Evolutionary conservation across 1,284 basidiomycete species (phyloP), one percentile per base, ranked within the genome.

Genomic region (Fomitopsis pinicola): DNA sequence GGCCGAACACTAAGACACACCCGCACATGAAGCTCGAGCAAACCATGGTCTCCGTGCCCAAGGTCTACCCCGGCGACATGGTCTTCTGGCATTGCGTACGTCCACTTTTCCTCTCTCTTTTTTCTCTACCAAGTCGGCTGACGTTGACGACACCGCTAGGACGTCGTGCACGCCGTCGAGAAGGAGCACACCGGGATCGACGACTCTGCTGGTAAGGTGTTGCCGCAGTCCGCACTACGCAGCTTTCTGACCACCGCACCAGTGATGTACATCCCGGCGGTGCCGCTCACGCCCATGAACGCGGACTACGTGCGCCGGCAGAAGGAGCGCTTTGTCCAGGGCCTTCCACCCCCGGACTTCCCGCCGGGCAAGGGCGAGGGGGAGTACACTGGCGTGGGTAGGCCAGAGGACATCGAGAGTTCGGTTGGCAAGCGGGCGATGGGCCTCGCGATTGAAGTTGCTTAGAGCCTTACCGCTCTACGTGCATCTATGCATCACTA

Each of bases 211-310:
- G 91, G 86, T 85, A 64, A 22, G 22, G 22, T 62, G 75, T 61
- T 54, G 19, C 14, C 22, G 40, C 33, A 53, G 55, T 50, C 54
- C 61, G 53, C 50, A n/a, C 40, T 9, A 28, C 48, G 26, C 58
- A 19, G 17, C 35, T 10, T 44, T 17, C 52, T 59, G 19, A 46
- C 22, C 44, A 22, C 17, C 55, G 8, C 5, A 5, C 35, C 60
- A 84, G 87, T 88, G 30, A 86, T 94, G 81, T 95, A 95, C 72
- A 94, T 95, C 65, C 87, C 88, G 3, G 85, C 92, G 0, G 86
- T 92, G 3, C 92, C 92, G 0, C 78, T 87, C 40, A 94, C 91
- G 0, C 81, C 83, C 0, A 74, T 77, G 64, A 88, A 88, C 71
- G 77, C 79, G 42, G 76, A 74, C 14, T 94, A 94, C 66, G 69